Evolutionary conservation across 805 yeast genomes (phyloP).

Genomic region (Yarrowia hollandica): DNA sequence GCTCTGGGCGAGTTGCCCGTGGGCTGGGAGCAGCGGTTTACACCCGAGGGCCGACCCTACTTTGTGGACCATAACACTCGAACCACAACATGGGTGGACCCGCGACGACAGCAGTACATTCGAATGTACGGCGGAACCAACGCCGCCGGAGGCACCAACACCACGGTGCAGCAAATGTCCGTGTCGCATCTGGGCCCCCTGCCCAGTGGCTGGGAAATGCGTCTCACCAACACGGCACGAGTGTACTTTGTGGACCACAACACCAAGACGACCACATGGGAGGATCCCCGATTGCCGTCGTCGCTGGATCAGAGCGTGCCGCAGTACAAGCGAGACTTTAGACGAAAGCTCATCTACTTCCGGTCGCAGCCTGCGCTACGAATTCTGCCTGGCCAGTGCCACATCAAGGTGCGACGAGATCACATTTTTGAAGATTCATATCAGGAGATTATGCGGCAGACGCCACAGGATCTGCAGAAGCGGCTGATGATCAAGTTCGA

Average conservation of each 20-base stretch:
- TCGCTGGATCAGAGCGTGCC: conserved; percentile 98
- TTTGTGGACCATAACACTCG: conserved; percentile 99
- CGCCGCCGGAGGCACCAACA: conserved; percentile 60
- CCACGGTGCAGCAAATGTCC: conserved; percentile 96
- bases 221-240: conserved; percentile 96
- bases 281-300: conserved; percentile 97
- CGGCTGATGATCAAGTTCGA: conserved; percentile 97
- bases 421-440: conserved; percentile 96
- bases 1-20: conserved; percentile 95
- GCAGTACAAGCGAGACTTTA: conserved; percentile 97
- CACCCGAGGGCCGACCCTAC: conserved; percentile 97
- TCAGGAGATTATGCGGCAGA: conserved; percentile 98
- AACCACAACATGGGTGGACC: conserved; percentile 99
- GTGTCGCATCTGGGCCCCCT: conserved; percentile 96
- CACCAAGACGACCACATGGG: conserved; percentile 99
- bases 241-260: conserved; percentile 98
- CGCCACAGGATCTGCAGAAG: conserved; percentile 97
- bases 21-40: conserved; percentile 98
- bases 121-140: conserved; percentile 78
- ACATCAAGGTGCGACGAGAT: conserved; percentile 94
- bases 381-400: conserved; percentile 97
- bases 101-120: conserved; percentile 97
- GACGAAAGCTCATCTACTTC: conserved; percentile 96
- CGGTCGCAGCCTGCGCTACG: conserved; percentile 97
- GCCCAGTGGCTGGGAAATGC: conserved; percentile 99